Conservation (phyloP, 345 rosid genomes). For the Orychophragmus violaceus region DNA sequence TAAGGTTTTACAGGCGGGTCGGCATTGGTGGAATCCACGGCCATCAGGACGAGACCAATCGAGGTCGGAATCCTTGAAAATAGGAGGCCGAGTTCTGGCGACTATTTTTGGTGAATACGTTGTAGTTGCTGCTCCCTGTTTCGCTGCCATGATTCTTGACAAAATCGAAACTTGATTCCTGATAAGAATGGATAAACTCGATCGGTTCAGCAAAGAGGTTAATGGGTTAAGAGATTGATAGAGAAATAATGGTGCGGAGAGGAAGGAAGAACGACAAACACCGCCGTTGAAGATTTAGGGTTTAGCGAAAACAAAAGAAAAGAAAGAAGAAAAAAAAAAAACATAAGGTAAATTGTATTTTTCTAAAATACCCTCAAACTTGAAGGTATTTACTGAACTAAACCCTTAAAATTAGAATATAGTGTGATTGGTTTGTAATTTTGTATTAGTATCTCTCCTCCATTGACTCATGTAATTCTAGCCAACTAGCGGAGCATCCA, state of each 20-base stretch:
- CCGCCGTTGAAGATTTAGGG: constrained; percentile 22
- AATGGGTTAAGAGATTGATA: background rate
- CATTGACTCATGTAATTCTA: too few relatives aligned
- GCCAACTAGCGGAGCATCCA: too few relatives aligned
- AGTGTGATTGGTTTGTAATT: too few relatives aligned
- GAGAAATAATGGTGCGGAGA: constrained; percentile 5
- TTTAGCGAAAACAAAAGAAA: background rate
- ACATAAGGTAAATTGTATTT: background rate
- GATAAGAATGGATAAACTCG: background rate
- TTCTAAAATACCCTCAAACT: background rate
- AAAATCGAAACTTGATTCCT: background rate
- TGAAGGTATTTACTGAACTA: background rate
- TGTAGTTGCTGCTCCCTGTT: constrained; percentile 41
- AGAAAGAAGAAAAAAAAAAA: background rate
- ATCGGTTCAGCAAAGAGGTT: background rate
- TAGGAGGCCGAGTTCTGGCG: constrained; percentile 38
- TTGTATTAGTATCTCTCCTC: background rate
- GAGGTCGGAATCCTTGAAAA: constrained; percentile 46
- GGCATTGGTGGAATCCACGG: constrained; percentile 82
- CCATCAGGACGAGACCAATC: constrained; percentile 94
- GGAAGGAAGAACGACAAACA: background rate
- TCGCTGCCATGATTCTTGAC: constrained; percentile 42
- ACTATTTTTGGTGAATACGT: constrained; percentile 59
- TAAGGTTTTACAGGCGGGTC: constrained; percentile 67
- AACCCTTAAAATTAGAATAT: too few relatives aligned